Conservation (phyloP, 495 filamentous ascomycete genomes). For the Penicillium cataractarum region DNA sequence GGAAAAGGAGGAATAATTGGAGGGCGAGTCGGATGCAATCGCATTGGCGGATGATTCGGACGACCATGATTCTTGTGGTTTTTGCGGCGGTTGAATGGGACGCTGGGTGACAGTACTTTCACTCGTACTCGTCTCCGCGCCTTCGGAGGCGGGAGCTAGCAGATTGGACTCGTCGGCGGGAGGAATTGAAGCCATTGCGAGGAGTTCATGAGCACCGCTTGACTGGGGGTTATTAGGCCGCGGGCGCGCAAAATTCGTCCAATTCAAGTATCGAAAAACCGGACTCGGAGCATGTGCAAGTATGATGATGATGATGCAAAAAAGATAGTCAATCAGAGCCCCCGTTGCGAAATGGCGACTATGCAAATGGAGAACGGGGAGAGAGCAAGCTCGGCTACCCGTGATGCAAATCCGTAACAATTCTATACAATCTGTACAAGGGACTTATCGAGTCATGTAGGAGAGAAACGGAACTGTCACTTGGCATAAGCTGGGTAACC, state of each 20-base stretch:
- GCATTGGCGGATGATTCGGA: constrained; percentile 29
- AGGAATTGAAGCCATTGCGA: constrained; percentile 9
- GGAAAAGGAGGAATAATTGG: constrained; percentile 33
- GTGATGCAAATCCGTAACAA: constrained; percentile 5
- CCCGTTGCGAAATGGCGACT: neutral
- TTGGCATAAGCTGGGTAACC: neutral
- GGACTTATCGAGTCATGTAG: neutral
- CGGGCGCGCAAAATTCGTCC: constrained; percentile 19
- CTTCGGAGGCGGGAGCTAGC: constrained; percentile 4
- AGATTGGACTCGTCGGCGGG: constrained; percentile 12
- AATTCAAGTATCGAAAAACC: constrained; percentile 2
- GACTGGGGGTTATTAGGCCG: constrained; percentile 8
- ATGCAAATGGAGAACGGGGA: neutral
- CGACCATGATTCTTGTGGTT: constrained; percentile 22
- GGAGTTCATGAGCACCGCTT: neutral
- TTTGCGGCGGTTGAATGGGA: constrained; percentile 1
- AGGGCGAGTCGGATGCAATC: constrained; percentile 27
- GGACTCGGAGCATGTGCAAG: constrained; percentile 9
- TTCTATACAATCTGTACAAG: constrained; percentile 8
- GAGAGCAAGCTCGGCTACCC: neutral
- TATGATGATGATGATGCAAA: constrained; percentile 15
- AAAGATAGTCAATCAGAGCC: no score
- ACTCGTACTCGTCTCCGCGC: constrained; percentile 2
- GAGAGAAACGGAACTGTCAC: no score
- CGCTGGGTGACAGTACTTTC: neutral